Base-by-base conservation (phyloP, 1,139 yeast species). In the Pichia kudriavzevii region DNA sequence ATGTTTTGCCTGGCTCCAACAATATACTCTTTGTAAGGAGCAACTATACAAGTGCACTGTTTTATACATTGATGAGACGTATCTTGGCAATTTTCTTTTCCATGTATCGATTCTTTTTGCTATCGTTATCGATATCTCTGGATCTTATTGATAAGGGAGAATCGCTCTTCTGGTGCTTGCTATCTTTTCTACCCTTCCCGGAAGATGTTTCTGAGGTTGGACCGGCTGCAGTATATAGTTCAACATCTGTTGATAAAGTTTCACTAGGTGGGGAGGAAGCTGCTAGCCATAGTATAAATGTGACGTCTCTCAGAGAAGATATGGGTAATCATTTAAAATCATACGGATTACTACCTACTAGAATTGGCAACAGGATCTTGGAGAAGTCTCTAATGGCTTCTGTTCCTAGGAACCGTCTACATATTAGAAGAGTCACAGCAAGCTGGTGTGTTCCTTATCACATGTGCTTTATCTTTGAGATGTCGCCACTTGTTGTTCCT, bases 401-500 rank as follows among this genome's bases (percentile, higher is more conserved):
- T 2, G 34, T 44, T 11, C 58, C 58, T 9, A 44, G 40, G 27
- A 30, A 35, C 25, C 41, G 45, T 29, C 4, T 28, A 17, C 35
- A 38, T 8, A 38, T 50, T 12, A 38, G 40, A 22, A 40, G 42
- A 23, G 44, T 49, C 3, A 31, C 45, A 10, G 48, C 46, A 2
- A 28, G 34, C 16, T 39, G 26, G 17, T 30, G 26, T n/a, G 21
- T 45, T 8, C 56, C 58, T 4, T 32, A 35, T 4, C 42, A 45
- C 26, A 18, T 48, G 7, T 43, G 40, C 7, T 44, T 46, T 17
- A 43, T 52, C 13, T 50, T 53, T 33, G 53, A 52, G 27, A 31
- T 52, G 44, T 36, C 22, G 12, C 54, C 55, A 4, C 31, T 53
- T 17, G 55, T 52, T 13, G 46, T 52, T 6, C 50, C 49, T 2